Conservation (phyloP, 768 basidiomycete species). For the Russula sp. region DNA sequence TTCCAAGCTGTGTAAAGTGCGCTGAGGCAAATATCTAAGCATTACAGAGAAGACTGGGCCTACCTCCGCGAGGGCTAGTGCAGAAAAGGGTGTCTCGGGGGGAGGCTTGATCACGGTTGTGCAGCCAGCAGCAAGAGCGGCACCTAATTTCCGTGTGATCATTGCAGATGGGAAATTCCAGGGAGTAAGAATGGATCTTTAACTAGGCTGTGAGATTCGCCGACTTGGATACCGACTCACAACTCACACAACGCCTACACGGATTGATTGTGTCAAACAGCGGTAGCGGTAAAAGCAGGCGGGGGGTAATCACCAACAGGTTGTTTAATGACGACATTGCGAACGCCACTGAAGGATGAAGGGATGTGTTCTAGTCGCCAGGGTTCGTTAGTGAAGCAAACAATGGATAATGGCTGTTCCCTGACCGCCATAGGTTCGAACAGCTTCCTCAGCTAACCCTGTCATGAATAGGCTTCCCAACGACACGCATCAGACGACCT, state of each 20-base stretch:
- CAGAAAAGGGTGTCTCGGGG: slow-evolving; percentile 90
- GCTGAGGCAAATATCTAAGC: not conserved
- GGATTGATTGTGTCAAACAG: not conserved
- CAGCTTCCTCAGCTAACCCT: slow-evolving; percentile 77
- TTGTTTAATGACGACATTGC: slow-evolving; percentile 91
- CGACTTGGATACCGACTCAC: not conserved
- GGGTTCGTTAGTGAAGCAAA: not conserved
- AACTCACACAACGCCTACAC: slow-evolving; percentile 44
- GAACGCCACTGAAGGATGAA: slow-evolving; percentile 55
- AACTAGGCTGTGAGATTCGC: not conserved
- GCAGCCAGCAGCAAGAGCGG: slow-evolving; percentile 93
- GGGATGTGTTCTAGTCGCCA: slow-evolving; percentile 70
- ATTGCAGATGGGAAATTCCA: slow-evolving; percentile 97
- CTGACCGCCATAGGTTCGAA: slow-evolving; percentile 84
- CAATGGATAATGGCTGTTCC: not conserved
- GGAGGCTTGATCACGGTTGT: slow-evolving; percentile 94
- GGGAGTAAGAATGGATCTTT: slow-evolving; percentile 71
- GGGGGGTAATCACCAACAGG: slow-evolving; percentile 57
- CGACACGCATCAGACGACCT: slow-evolving; percentile 26
- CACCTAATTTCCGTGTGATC: slow-evolving; percentile 86
- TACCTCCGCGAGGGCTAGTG: slow-evolving; percentile 88
- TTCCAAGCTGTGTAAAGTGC: slow-evolving; percentile 52
- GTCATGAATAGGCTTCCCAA: slow-evolving; percentile 5
- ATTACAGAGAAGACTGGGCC: slow-evolving; percentile 9
- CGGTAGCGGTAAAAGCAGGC: not conserved